Percentiles rank a stretch among this genome's conserved stretches.
Conservation (phyloP, 306 rosid species). For the Mimosa pudica region DNA sequence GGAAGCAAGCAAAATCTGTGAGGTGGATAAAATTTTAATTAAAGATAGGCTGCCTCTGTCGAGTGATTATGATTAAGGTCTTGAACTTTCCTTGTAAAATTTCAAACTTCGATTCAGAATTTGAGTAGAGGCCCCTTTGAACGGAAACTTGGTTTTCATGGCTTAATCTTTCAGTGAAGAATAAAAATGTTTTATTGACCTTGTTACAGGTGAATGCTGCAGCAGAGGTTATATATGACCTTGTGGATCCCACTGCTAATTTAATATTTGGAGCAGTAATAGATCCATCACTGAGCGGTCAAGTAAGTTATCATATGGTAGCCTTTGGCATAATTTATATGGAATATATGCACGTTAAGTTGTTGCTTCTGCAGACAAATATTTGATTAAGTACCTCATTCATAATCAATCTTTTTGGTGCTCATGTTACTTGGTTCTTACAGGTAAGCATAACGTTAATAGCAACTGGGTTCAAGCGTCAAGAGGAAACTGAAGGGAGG, state of each 20-base stretch:
- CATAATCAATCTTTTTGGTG: background rate
- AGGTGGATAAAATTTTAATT: constrained; percentile 12
- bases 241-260: constrained; percentile 97
- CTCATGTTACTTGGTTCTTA: constrained; percentile 35
- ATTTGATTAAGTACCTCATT: background rate
- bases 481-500: constrained; percentile 88
- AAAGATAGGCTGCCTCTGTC: constrained; percentile 2
- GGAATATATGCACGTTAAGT: constrained; percentile 18
- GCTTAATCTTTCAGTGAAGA: background rate
- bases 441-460: constrained; percentile 96
- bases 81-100: constrained; percentile 5
- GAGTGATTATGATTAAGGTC: constrained; percentile 24
- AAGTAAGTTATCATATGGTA: constrained; percentile 61
- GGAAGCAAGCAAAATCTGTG: background rate
- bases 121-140: constrained; percentile 15
- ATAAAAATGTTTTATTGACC: constrained; percentile 21
- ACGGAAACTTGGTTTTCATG: background rate
- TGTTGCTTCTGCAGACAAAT: background rate
- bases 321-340: constrained; percentile 11
- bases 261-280: constrained; percentile 97
- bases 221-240: constrained; percentile 99
- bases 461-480: constrained; percentile 99
- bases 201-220: constrained; percentile 93
- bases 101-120: constrained; percentile 33
- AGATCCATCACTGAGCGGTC: constrained; percentile 96